Base-by-base conservation (phyloP, 257 asterid species). In the Rhazya stricta region DNA sequence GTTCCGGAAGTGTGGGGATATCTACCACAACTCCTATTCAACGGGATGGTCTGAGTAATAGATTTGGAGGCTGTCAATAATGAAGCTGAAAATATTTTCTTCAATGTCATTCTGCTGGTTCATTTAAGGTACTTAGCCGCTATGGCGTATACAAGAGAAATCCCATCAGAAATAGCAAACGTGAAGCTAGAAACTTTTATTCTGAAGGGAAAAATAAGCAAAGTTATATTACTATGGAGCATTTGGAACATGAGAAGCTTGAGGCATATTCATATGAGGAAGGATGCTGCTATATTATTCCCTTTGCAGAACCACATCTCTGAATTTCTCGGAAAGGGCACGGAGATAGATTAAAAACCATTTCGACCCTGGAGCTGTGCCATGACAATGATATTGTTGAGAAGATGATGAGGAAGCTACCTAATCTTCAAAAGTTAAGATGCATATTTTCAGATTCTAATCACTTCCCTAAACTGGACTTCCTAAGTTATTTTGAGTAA, bases 131-230 rank as follows among this genome's bases (percentile, higher is more conserved):
- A 60, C n/a, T 9, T 74, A 5, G 61, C 71, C 0, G 10, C 61
- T 27, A 9, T 4, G 13, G 69, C 34, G 3, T 11, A 30, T 30
- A 41, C 19, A 3, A 30, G 12, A 3, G 13, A 12, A 21, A 46
- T 74, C 29, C 71, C 77, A 27, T 4, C 30, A 34, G 32, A 25
- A 30, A 48, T 62, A 29, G 56, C 70, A 2, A 73, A 42, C 16
- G 56, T 73, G 42, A 32, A 74, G n/a, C 42, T 74, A 27, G 77
- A 74, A 43, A 74, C 71, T 7, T 27, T 74, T 43, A n/a, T 74
- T 74, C 19, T 74, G 18, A 43, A 19, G 6, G 19, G 19, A 36
- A 1, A 6, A 9, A 3, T 29, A 1, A 8, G 23, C 2, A 12
- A 23, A 34, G 32, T 72, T 36, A 4, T 13, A 13, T 54, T 72